Conservation (phyloP, 176 grass and related monocot species). For the Leersia perrieri region DNA sequence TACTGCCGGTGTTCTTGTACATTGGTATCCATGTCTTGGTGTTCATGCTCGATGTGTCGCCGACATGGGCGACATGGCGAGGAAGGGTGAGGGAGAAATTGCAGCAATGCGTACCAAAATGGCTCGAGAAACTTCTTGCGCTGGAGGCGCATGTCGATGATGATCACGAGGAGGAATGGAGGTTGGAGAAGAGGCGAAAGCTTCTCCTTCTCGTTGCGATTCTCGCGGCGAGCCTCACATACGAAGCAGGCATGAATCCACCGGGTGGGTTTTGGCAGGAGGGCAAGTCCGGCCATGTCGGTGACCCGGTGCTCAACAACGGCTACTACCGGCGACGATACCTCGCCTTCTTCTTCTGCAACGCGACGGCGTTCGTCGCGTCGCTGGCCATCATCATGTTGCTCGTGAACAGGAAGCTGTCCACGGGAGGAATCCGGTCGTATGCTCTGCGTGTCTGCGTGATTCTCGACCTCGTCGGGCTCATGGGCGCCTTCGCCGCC, state of each 20-base stretch:
- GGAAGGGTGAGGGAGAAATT: background rate
- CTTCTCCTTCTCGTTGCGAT: constrained; percentile 37
- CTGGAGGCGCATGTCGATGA: background rate
- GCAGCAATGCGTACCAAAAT: background rate
- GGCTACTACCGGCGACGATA: constrained; percentile 38
- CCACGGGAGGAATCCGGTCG: constrained; percentile 16
- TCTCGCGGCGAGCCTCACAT: constrained; percentile 44
- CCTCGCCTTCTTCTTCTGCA: constrained; percentile 51
- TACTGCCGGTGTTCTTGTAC: constrained; percentile 21
- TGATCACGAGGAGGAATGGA: background rate
- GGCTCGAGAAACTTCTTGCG: constrained; percentile 29
- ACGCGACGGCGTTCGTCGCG: constrained; percentile 36
- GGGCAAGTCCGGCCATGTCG: background rate
- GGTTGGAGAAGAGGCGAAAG: constrained; percentile 36
- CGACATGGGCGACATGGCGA: background rate
- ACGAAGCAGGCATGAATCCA: constrained; percentile 45
- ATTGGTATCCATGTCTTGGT: constrained; percentile 29
- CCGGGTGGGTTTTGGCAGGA: constrained; percentile 48
- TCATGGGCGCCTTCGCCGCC: constrained; percentile 47
- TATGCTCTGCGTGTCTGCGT: constrained; percentile 25
- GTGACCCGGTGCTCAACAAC: constrained; percentile 38
- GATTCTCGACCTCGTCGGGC: constrained; percentile 31
- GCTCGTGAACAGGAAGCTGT: constrained; percentile 47
- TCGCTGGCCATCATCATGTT: constrained; percentile 51
- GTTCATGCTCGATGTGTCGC: constrained; percentile 29